Conservation (phyloP, 495 filamentous ascomycete species). For the Penicillium odoratum region DNA sequence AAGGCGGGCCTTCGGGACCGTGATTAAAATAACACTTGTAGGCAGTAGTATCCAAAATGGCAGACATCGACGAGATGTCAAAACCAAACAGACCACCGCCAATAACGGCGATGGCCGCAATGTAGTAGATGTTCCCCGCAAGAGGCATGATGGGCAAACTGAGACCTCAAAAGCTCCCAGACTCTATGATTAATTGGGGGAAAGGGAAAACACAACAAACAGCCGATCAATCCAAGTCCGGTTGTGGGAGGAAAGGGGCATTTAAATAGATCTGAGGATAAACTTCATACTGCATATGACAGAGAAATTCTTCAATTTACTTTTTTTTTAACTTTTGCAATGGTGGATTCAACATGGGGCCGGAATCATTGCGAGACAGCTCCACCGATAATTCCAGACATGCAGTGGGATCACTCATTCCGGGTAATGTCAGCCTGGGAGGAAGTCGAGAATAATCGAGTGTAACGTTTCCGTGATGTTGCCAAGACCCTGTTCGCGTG, state of each 20-base stretch:
- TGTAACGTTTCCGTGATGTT: constrained; percentile 17
- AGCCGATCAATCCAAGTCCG: constrained; percentile 1
- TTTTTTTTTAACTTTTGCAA: constrained; percentile 5
- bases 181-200: not conserved
- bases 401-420: constrained; percentile 8
- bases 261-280: constrained; percentile 10
- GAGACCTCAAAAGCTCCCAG: constrained; percentile 3
- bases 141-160: constrained; percentile 9
- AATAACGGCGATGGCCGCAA: constrained; percentile 72
- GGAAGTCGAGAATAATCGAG: constrained; percentile 5
- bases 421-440: constrained; percentile 16
- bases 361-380: constrained; percentile 7
- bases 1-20: constrained; percentile 26
- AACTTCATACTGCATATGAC: constrained; percentile 1
- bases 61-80: constrained; percentile 81
- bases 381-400: not conserved
- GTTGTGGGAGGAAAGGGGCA: not conserved
- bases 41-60: constrained; percentile 58
- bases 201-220: not conserved
- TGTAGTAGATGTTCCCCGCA: constrained; percentile 63
- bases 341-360: constrained; percentile 11
- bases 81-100: constrained; percentile 85
- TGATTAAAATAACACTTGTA: constrained; percentile 69
- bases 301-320: constrained; percentile 1
- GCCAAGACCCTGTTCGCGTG: constrained; percentile 27